Evolutionary conservation across 257 asterid species (phyloP).

Genomic region (Mitragyna speciosa): DNA sequence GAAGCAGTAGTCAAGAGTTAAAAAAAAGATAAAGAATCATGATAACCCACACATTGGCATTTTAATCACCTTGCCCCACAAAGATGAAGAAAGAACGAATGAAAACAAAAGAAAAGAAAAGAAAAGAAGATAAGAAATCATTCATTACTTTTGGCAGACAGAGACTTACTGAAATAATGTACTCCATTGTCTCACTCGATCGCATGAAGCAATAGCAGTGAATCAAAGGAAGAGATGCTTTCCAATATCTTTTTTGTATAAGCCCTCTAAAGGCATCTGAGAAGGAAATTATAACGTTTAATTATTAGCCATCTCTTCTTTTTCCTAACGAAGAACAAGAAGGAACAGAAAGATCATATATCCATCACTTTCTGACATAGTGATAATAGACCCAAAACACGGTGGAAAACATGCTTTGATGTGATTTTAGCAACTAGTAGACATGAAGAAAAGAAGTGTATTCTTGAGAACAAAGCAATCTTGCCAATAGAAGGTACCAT

Average conservation of each 20-base stretch:
- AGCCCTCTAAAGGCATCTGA: conserved; percentile 75
- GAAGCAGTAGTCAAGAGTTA: neutral
- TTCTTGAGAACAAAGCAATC: neutral
- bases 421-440: neutral
- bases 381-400: neutral
- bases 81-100: neutral
- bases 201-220: conserved; percentile 96
- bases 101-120: neutral
- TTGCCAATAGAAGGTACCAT: neutral
- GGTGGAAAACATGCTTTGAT: neutral
- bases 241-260: conserved; percentile 62
- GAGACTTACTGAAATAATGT: conserved; percentile 54
- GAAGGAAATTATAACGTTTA: conserved; percentile 15
- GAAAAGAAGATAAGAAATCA: conserved; percentile 3
- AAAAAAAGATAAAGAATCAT: neutral
- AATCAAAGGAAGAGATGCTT: conserved; percentile 81
- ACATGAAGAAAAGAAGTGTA: neutral
- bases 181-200: conserved; percentile 62
- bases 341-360: conserved; percentile 4
- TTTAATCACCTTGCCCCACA: neutral
- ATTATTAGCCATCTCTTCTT: conserved; percentile 12
- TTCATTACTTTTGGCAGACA: conserved; percentile 7
- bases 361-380: too few relatives aligned
- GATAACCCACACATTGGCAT: neutral
- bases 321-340: neutral